phyloP scores from a whole-genome alignment of 345 rosid genomes.

The Laguncularia racemosa region DNA sequence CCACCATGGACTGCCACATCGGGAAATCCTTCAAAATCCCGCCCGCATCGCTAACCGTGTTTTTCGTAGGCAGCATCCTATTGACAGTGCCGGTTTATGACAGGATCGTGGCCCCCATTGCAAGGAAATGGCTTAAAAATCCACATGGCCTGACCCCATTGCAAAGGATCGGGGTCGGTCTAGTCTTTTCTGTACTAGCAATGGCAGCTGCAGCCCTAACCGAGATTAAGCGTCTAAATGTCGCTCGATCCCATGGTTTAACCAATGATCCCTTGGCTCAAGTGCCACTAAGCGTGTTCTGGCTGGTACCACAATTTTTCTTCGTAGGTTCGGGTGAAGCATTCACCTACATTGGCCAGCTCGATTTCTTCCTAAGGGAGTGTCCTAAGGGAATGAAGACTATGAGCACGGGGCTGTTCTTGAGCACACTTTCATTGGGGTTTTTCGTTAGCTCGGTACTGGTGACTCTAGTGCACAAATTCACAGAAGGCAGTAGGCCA shows the following conservation, averaged over 20 bases:
- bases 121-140: slow-evolving; percentile 42
- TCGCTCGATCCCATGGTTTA: slow-evolving; percentile 34
- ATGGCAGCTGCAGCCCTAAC: slow-evolving; percentile 69
- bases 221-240: slow-evolving; percentile 53
- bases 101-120: slow-evolving; percentile 43
- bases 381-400: slow-evolving; percentile 99
- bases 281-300: slow-evolving; percentile 69
- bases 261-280: slow-evolving; percentile 25
- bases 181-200: slow-evolving; percentile 42
- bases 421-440: slow-evolving; percentile 85
- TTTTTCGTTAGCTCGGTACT: slow-evolving; percentile 72
- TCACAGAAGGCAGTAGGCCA: slow-evolving; percentile 39
- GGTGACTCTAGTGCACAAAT: slow-evolving; percentile 64
- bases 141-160: slow-evolving; percentile 79
- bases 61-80: slow-evolving; percentile 83
- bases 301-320: slow-evolving; percentile 75
- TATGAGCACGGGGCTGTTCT: slow-evolving; percentile 84
- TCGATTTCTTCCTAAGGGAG: slow-evolving; percentile 87
- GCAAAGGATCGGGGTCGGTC: slow-evolving; percentile 76
- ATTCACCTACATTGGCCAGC: slow-evolving; percentile 73
- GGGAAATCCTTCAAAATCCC: slow-evolving; percentile 75
- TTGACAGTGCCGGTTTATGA: slow-evolving; percentile 79
- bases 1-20: slow-evolving; percentile 84
- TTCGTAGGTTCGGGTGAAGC: slow-evolving; percentile 92
- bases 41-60: slow-evolving; percentile 60